Conservation (phyloP, 2,329 filamentous ascomycete species). For the Botryosphaeria dothidea region DNA sequence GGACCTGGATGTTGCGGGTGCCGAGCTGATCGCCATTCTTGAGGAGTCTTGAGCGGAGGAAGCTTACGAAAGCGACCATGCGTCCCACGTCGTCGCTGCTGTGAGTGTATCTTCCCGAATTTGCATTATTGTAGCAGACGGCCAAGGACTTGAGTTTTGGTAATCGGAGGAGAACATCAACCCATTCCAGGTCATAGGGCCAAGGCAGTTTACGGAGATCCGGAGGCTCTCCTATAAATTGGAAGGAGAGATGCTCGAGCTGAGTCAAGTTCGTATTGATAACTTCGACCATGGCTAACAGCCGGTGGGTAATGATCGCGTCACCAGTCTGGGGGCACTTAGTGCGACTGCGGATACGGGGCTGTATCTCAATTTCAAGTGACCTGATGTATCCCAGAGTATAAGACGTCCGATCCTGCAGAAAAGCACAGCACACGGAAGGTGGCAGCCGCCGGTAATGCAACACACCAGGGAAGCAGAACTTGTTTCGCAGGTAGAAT, state of each 20-base stretch:
- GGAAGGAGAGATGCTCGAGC: background rate
- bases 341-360: fast-evolving
- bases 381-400: background rate
- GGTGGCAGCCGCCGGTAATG: too few relatives aligned
- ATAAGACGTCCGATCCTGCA: background rate
- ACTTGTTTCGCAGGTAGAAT: background rate
- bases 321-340: background rate
- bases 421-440: background rate
- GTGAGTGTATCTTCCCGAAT: background rate
- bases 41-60: background rate
- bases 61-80: background rate
- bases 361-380: background rate
- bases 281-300: background rate
- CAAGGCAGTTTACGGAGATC: background rate
- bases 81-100: background rate
- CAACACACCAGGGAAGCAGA: background rate
- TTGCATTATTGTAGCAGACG: background rate
- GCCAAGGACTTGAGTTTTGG: background rate
- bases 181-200: background rate
- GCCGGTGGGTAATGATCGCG: background rate
- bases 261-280: background rate
- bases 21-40: background rate
- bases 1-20: background rate
- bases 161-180: background rate
- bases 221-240: background rate